Evolutionary conservation across 768 basidiomycete species (phyloP), one percentile per base, ranked within the genome.

Genomic region (Lactarius sanguifluus): DNA sequence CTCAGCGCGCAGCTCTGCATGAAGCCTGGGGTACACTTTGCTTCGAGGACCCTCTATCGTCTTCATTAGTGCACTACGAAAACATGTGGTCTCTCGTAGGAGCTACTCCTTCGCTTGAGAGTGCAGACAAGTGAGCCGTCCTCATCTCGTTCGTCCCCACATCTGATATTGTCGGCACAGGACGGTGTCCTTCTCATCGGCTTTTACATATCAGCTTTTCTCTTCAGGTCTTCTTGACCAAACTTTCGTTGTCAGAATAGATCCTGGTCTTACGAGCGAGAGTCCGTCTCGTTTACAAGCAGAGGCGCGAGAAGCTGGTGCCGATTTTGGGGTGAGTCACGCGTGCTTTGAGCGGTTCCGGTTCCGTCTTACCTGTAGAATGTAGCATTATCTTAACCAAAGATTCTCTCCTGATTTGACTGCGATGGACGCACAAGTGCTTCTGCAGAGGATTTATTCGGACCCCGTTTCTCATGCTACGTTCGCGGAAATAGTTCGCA

Each of bases 261-360:
- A 88, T 71, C 82, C 84, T 2, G 76, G 77, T 63, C 78, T 85
- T 18, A 75, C 79, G 0, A 82, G 81, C 64, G 84, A 87, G 56
- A 73, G 68, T 43, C 69, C 77, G 71, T 72, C 83, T 10, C 82
- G 83, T 56, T 76, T 90, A 66, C 78, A 81, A 54, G 71, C 79
- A 1, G 90, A 92, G 71, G 83, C 86, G 7, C 81, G 83, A 57
- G 90, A 90, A 66, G 77, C 78, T 64, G 82, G 84, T n/a, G 70
- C 78, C 28, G 85, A 88, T 38, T 75, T 90, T 6, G 82, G 84
- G 72, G 91, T 89, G 64, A 73, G 78, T 65, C 3, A 18, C 43
- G 58, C 32, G 60, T 45, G n/a, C 70, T 25, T 59, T 57, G 50
- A 52, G 10, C 41, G 3, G n/a, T n/a, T n/a, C n/a, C n/a, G 30